Base-by-base conservation (phyloP, 345 rosid species). In the Alliaria petiolata region DNA sequence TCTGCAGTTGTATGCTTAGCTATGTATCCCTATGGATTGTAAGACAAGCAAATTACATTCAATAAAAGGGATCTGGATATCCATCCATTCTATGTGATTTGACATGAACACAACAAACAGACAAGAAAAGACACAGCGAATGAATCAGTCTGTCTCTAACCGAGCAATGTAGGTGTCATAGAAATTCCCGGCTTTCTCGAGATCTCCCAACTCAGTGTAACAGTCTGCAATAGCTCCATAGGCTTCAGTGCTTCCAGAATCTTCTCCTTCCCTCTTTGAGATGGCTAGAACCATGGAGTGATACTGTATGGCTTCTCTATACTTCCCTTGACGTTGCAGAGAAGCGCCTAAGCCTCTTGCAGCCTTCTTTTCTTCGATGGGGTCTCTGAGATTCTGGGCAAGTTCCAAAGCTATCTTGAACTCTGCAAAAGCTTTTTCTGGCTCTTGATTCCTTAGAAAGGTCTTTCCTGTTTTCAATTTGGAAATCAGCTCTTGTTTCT, bases 221-320 rank as follows among this genome's bases (percentile, higher is more conserved):
- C 97, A 91, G 61, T 93, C 98, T 0, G 98, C 98, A 42, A 91
- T 93, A 22, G 96, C 98, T 25, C 98, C 98, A 36, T 83, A 93
- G 3, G 98, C 98, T 76, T 93, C 97, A 6, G 98, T 91, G 76
- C 77, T 85, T 10, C 98, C 98, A 26, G 98, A 91, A 54, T 81
- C 88, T 64, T 89, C 97, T 19, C 91, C 91, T 79, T 67, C 84
- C 43, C 84, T 82, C 59, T 84, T 69, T 1, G 97, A 93, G 50
- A 93, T 84, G 49, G 85, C 79, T 22, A 93, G 84, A 83, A 93
- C 97, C 91, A 85, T 78, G 0, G 83, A 79, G 65, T 89, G 96
- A 79, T 85, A 93, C 40, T 84, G 83, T 72, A 93, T 86, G 74
- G 97, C 92, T 43, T 93, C 95, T 8, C 80, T 79, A 57, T 79